Evolutionary conservation across 352 stramenopile species (phyloP), one percentile per base, ranked within the genome.

Genomic region (Lagenidium giganteum): DNA sequence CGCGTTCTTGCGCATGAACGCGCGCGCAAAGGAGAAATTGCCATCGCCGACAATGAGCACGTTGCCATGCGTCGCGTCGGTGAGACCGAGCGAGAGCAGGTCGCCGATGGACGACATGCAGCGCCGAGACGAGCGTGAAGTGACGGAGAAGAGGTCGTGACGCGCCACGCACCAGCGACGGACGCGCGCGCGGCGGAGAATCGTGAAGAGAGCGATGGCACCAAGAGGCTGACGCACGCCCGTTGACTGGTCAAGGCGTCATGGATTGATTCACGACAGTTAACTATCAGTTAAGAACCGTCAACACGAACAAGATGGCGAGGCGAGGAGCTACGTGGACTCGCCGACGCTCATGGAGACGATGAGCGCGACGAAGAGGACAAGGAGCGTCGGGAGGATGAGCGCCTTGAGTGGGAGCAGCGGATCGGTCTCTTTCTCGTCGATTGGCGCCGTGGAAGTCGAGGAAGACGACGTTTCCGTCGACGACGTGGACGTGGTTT

Each of bases 21-120:
- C 78, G 22, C 73, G 61, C n/a, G 79, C 54, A 55, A 86, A 94
- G 20, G 82, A 92, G 42, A 92, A 91, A 63, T 94, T 89, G 61
- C 79, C 82, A 39, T 94, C 82, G 12, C 79, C 82, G 4, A 90
- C 76, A 18, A 94, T 67, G 18, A 94, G 60, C 45, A 94, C 74
- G 17, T 21, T 29, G 40, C 41, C 33, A 9, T 43, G 44, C 5
- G 44, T 47, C 28, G 18, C 30, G n/a, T 34, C 17, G 8, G 60
- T 36, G n/a, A 67, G 43, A 0, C 70, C 75, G 23, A 87, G 64
- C 23, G 68, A 72, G 23, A 67, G 80, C 37, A 87, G 73, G 60
- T 85, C 72, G 13, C 59, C 60, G 27, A 65, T 31, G 1, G 16
- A 22, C 13, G 51, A 59, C 25, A 43, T n/a, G n/a, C n/a, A n/a